A percentile compares a stretch with the other conserved stretches of the same genome.
Evolutionary conservation across 2,329 filamentous ascomycete species (phyloP).

Genomic region (Fusarium liriodendri): DNA sequence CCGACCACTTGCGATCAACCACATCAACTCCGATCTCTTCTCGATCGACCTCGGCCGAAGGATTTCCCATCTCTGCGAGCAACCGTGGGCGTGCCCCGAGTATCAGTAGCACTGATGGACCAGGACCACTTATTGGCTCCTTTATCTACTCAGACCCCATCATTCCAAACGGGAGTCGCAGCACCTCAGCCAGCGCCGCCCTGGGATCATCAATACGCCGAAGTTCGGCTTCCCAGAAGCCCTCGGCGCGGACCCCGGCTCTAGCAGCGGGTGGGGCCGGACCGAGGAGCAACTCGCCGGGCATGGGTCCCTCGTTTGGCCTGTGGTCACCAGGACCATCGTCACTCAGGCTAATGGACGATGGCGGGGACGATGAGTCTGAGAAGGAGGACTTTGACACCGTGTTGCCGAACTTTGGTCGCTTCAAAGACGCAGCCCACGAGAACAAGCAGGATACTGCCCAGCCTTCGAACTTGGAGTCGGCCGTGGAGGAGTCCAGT

Average conservation of each 20-base stretch:
- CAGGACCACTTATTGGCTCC: constrained; percentile 48
- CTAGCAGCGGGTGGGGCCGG: constrained; percentile 29
- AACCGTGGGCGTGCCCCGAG: constrained; percentile 42
- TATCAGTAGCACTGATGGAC: constrained; percentile 33
- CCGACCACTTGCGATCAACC: constrained; percentile 73
- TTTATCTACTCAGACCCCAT: constrained; percentile 57
- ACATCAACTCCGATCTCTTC: constrained; percentile 50
- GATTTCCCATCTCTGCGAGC: constrained; percentile 26
- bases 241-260: constrained; percentile 31
- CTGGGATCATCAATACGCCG: constrained; percentile 44
- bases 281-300: constrained; percentile 37
- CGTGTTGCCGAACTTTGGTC: constrained; percentile 65
- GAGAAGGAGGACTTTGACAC: constrained; percentile 59
- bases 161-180: constrained; percentile 54
- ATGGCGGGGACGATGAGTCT: constrained; percentile 58
- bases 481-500: constrained; percentile 21
- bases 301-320: constrained; percentile 40
- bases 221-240: constrained; percentile 45
- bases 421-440: constrained; percentile 36
- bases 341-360: constrained; percentile 56
- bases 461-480: neutral
- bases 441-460: constrained; percentile 26
- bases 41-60: constrained; percentile 47
- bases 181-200: constrained; percentile 57
- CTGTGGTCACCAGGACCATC: constrained; percentile 52